These are phyloP conservation scores for Mucor saturninus DNA, from an alignment of 371 early-diverging fungal species.

Conservation along the genomic window DNA sequence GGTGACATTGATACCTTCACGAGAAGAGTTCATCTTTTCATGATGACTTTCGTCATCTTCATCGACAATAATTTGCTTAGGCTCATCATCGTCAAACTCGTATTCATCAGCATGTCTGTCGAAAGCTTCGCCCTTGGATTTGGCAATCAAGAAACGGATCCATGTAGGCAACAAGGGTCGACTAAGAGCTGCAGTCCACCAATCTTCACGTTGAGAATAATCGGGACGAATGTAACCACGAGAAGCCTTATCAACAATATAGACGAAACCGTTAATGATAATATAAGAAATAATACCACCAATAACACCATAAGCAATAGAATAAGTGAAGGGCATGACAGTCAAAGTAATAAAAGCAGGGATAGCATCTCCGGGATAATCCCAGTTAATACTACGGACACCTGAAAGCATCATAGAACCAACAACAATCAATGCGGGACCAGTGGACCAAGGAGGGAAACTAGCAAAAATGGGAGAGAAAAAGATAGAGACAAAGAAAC, in stretches of 20 bases:
- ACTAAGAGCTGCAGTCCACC: conserved; percentile 48
- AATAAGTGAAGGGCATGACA: conserved; percentile 79
- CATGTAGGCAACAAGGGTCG: conserved; percentile 43
- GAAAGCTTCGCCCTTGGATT: conserved; percentile 7
- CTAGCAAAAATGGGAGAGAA: conserved; percentile 85
- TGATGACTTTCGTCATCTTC: conserved; percentile 1
- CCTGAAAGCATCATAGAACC: conserved; percentile 80
- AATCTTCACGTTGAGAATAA: conserved; percentile 51
- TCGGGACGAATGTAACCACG: conserved; percentile 57
- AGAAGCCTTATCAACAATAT: conserved; percentile 50
- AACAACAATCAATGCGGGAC: conserved; percentile 79
- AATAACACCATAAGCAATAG: conserved; percentile 74
- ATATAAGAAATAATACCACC: conserved; percentile 66
- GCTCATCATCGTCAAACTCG: conserved; percentile 3
- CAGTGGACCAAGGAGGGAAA: conserved; percentile 85
- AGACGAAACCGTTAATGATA: conserved; percentile 60
- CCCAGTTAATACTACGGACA: conserved; percentile 76
- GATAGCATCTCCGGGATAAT: conserved; percentile 75
- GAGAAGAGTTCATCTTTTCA: conserved; percentile 13
- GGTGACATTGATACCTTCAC: conserved; percentile 16
- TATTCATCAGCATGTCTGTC: not conserved
- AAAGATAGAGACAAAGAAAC: conserved; percentile 79
- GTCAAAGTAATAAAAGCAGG: conserved; percentile 80
- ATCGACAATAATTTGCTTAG: conserved; percentile 5
- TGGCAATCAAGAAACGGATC: conserved; percentile 45